A percentile compares a stretch with the other conserved stretches of the same genome.
Conservation (phyloP, 192 early-diverging fungal species). For the Coemansia sp. region DNA sequence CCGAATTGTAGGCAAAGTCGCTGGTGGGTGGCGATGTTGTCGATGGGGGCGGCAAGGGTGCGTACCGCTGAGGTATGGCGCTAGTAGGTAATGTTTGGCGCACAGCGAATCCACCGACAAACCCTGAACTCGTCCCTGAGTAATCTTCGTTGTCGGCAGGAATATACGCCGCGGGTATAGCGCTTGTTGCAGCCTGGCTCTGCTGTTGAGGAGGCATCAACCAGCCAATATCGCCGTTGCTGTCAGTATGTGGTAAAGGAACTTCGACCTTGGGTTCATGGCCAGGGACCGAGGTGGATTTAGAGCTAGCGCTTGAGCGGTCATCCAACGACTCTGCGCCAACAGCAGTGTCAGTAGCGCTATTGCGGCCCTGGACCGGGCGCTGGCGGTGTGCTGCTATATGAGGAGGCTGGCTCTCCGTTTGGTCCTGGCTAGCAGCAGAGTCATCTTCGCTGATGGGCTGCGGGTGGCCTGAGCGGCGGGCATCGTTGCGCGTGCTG, state of each 20-base stretch:
- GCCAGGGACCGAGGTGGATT: constrained; percentile 23
- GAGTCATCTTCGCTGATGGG: constrained; percentile 13
- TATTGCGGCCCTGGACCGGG: constrained; percentile 18
- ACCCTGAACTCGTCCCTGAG: constrained; percentile 30
- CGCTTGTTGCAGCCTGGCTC: constrained; percentile 11
- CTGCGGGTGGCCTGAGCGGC: constrained; percentile 16
- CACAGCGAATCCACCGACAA: constrained; percentile 14
- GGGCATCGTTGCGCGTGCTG: constrained; percentile 45
- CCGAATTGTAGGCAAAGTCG: constrained; percentile 33
- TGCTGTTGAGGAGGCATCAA: constrained; percentile 22
- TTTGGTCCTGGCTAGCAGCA: constrained; percentile 10
- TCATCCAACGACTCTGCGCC: constrained; percentile 42
- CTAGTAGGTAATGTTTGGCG: constrained; percentile 5
- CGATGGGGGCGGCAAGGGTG: neutral
- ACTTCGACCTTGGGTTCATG: constrained; percentile 16
- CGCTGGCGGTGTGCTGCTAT: constrained; percentile 12
- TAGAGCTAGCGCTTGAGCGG: constrained; percentile 31
- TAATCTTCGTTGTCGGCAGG: constrained; percentile 20
- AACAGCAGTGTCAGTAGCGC: constrained; percentile 42
- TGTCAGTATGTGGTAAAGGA: constrained; percentile 2
- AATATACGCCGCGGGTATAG: neutral
- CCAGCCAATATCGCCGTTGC: constrained; percentile 37
- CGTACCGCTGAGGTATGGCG: constrained; percentile 10
- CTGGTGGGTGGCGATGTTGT: constrained; percentile 20
- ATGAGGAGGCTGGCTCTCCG: constrained; percentile 9